Base-by-base conservation (phyloP, 2,329 filamentous ascomycete genomes). In the Fusarium sp. region DNA sequence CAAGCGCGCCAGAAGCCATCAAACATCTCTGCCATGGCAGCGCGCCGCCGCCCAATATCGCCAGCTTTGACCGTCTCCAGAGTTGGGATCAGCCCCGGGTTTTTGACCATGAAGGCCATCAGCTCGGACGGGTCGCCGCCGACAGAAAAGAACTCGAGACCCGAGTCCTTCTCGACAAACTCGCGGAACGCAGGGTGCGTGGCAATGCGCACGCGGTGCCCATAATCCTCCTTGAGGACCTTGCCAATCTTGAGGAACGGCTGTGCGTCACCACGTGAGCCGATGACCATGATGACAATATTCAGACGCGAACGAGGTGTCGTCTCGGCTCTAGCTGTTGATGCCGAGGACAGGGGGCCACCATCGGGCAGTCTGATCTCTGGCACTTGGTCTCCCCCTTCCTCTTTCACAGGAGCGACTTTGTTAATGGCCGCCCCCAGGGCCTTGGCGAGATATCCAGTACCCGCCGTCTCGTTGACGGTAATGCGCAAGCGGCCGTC, bases 61-160 rank as follows among this genome's bases (percentile, higher is more conserved):
- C 93, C 93, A 2, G 90, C 88, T 66, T 89, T 90, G 59, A 95
- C 87, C 0, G 91, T 91, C 66, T 93, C 89, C 27, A 95, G 82
- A 1, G 87, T 91, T 0, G 93, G 93, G 3, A 96, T 92, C 78
- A 95, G 85, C 5, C 92, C 92, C 0, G 89, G 92, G 73, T 95
- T 94, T 81, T 94, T 94, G 36, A 95, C 92, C 93, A 96, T 95
- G 78, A 94, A 95, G 0, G 92, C 91, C 93, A 95, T 95, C 2
- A 96, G 83, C 78, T 95, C 92, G 0, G 91, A 89, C 2, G 93
- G 93, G 72, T 95, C 90, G 2, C 93, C 93, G 2, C 93, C 93
- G 2, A 95, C 88, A 2, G 89, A 91, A 79, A 95, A 95, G 81
- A 95, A 95, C 72, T 95, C 93, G 0, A 95, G 84, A 0, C 90